Base-by-base conservation (phyloP, 106 monocot genomes). In the Acorus gramineus region DNA sequence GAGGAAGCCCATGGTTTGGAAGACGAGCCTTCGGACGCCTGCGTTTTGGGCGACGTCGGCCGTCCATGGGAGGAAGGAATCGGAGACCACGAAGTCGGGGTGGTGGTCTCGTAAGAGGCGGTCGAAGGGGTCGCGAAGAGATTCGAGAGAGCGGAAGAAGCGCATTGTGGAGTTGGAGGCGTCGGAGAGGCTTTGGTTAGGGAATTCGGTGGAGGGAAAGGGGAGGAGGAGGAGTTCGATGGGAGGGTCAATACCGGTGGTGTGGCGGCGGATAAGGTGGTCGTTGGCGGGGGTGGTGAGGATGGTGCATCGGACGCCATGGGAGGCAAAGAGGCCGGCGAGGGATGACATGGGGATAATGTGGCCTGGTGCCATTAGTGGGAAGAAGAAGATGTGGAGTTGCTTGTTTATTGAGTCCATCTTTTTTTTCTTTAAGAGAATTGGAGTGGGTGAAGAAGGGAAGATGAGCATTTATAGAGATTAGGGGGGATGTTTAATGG, bases 361-460 rank as follows among this genome's bases (percentile, higher is more conserved):
- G 60, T 82, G 82, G 62, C 77, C 82, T 9, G 65, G 65, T 5
- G 81, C 77, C 60, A 81, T 55, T 59, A 77, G 42, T 1, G 81
- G 81, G 73, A 81, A 70, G 77, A 81, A 73, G 77, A 80, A 56
- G 48, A 74, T 58, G 52, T 52, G 14, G 47, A 65, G 42, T 48
- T 67, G 28, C 28, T 28, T 28, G 28, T 28, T 28, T 28, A 28
- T 28, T 28, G 28, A 28, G 28, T 28, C 28, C 28, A 28, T 28
- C 28, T 28, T 28, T 28, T n/a, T 28, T 28, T 28, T 28, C 0
- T 0, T 28, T 28, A 28, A 28, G 28, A 28, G 28, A 28, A 28
- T 28, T 28, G 28, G 28, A 28, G 28, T 28, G 28, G 28, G 28
- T 0, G 28, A 28, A 28, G 28, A 28, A 28, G 28, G 1, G 28